Conservation (phyloP, 257 asterid genomes). For the Fraxinus cuspidata region DNA sequence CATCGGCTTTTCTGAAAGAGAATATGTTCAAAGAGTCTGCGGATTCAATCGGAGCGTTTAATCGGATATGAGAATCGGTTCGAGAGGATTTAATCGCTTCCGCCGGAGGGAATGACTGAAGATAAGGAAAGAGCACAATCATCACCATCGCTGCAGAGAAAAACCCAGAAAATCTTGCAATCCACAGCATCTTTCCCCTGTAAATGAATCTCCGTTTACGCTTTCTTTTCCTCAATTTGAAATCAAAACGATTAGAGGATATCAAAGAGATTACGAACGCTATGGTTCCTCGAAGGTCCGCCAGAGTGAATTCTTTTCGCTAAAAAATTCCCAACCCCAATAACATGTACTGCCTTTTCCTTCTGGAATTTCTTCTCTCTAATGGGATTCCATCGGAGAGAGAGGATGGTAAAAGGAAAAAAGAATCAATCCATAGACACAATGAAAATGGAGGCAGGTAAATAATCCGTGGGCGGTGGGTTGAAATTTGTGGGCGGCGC, state of each 20-base stretch:
- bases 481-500: slow-evolving; percentile 25
- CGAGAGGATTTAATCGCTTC: slow-evolving; percentile 19
- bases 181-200: slow-evolving; percentile 27
- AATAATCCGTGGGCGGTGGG: slow-evolving; percentile 5
- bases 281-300: slow-evolving; percentile 56
- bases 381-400: slow-evolving; percentile 32
- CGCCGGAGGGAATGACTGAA: slow-evolving; percentile 21
- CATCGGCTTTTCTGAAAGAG: slow-evolving; percentile 12
- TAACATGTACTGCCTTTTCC: slow-evolving; percentile 5
- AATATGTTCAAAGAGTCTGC: neutral
- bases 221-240: slow-evolving; percentile 38
- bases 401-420: slow-evolving; percentile 12
- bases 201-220: slow-evolving; percentile 21
- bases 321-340: slow-evolving; percentile 8
- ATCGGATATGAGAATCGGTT: neutral
- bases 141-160: slow-evolving; percentile 12
- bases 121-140: slow-evolving; percentile 3
- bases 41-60: neutral
- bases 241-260: slow-evolving; percentile 25
- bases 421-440: slow-evolving; percentile 28
- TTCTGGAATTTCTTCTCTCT: slow-evolving; percentile 20
- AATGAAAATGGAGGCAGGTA: slow-evolving; percentile 14
- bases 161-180: slow-evolving; percentile 12
- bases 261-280: slow-evolving; percentile 50
- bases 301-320: slow-evolving; percentile 37